Conservation (phyloP, 768 basidiomycete species). For the Tylopilus plumbeoviolaceoides region DNA sequence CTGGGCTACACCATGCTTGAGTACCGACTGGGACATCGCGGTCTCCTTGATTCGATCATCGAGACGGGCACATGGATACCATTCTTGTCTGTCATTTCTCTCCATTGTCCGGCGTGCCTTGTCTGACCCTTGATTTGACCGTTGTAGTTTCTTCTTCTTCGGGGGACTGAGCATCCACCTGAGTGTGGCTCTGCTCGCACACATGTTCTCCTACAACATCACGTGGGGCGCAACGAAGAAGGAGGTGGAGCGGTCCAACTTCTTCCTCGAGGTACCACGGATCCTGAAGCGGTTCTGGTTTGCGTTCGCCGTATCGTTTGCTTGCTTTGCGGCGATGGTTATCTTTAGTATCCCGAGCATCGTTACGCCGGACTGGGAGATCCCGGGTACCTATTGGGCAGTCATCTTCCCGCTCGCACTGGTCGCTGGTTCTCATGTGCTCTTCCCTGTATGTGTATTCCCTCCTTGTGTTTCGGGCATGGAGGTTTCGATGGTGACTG, state of each 20-base stretch:
- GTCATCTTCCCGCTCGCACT: slow-evolving; percentile 73
- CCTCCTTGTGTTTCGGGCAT: neutral
- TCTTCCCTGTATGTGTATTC: slow-evolving; percentile 56
- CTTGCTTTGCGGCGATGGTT: slow-evolving; percentile 49
- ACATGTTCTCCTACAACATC: slow-evolving; percentile 58
- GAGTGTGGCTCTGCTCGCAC: slow-evolving; percentile 49
- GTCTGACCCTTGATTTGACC: neutral
- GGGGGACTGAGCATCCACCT: slow-evolving; percentile 53
- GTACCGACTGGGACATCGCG: slow-evolving; percentile 56
- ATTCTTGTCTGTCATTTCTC: slow-evolving; percentile 31
- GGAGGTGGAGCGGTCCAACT: slow-evolving; percentile 85
- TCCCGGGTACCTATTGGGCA: slow-evolving; percentile 64
- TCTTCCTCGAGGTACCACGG: slow-evolving; percentile 85
- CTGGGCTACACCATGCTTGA: slow-evolving; percentile 67
- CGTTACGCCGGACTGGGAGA: slow-evolving; percentile 61
- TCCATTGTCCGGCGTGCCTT: too few species aligned
- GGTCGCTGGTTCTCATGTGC: slow-evolving; percentile 59
- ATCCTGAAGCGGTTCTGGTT: slow-evolving; percentile 79
- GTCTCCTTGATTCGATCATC: slow-evolving; percentile 12
- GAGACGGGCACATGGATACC: slow-evolving; percentile 28
- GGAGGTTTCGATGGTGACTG: too few species aligned
- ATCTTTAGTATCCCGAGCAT: slow-evolving; percentile 46
- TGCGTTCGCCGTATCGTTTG: slow-evolving; percentile 52
- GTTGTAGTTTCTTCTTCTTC: slow-evolving; percentile 47
- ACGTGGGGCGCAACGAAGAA: slow-evolving; percentile 65